Evolutionary conservation across 1,284 basidiomycete genomes (phyloP).

Genomic region (Serendipita sp.): DNA sequence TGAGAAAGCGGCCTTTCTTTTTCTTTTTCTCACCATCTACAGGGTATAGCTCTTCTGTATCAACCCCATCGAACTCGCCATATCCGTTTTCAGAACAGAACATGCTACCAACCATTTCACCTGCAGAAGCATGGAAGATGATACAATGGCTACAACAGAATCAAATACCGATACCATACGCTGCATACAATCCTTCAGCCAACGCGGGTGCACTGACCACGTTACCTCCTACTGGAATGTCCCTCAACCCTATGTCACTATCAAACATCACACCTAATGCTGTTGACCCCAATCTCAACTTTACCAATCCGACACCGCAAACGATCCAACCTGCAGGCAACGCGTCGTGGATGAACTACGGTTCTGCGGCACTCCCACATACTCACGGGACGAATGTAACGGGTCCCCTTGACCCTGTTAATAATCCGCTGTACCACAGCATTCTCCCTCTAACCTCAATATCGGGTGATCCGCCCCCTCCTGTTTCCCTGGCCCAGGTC

Average conservation of each 20-base stretch:
- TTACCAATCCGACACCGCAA: not conserved
- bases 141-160: constrained; percentile 3
- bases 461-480: not conserved
- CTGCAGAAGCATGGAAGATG: constrained; percentile 3
- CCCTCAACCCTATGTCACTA: not conserved
- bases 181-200: not conserved
- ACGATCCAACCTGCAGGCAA: not conserved
- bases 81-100: not conserved
- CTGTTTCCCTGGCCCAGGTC: not conserved
- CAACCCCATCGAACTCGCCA: not conserved
- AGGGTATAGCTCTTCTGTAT: not conserved
- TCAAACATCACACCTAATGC: not conserved
- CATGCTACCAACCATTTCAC: not conserved
- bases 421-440: not conserved
- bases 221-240: not conserved
- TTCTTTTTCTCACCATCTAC: not conserved
- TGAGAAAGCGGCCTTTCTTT: not conserved
- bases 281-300: not conserved
- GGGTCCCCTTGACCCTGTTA: not conserved
- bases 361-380: not conserved
- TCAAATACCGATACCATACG: not conserved
- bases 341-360: not conserved
- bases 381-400: not conserved
- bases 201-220: not conserved
- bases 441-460: not conserved